A percentile compares a stretch with the other conserved stretches of the same genome.
Evolutionary conservation across 176 grass and related monocot species (phyloP).

Genomic region (Neostapfia colusana): DNA sequence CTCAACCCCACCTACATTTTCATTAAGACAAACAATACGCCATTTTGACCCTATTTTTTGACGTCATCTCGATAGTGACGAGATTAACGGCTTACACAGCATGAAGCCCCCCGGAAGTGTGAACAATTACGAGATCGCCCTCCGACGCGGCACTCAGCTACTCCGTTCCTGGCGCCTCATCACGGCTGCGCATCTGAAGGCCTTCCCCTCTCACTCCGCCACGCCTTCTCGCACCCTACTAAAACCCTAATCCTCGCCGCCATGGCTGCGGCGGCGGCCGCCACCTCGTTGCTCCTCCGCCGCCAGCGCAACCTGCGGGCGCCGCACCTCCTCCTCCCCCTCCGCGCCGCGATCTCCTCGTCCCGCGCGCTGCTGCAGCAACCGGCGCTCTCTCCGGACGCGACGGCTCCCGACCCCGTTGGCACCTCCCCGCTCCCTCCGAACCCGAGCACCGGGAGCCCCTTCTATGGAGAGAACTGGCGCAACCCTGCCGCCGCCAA

Average conservation of each 20-base stretch:
- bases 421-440: slow-evolving; percentile 66
- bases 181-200: slow-evolving; percentile 1
- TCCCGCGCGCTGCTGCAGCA: slow-evolving; percentile 68
- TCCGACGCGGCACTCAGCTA: not conserved
- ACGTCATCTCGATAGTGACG: not conserved
- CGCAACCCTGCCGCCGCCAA: slow-evolving; percentile 50
- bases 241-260: slow-evolving; percentile 62
- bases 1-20: not conserved
- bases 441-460: slow-evolving; percentile 77
- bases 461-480: slow-evolving; percentile 91
- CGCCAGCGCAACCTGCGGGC: slow-evolving; percentile 31
- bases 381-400: slow-evolving; percentile 52
- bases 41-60: not conserved
- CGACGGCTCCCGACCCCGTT: slow-evolving; percentile 20
- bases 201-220: not conserved
- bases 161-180: not conserved
- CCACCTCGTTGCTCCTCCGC: slow-evolving; percentile 58
- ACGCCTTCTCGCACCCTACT: slow-evolving; percentile 2
- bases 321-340: slow-evolving; percentile 27
- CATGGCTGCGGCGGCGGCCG: slow-evolving; percentile 63
- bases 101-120: not conserved
- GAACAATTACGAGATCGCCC: slow-evolving; percentile 32
- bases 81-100: not conserved
- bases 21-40: not conserved
- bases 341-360: slow-evolving; percentile 65